phyloP scores from a whole-genome alignment of 768 basidiomycete species.

The Amanita fuliginea region DNA sequence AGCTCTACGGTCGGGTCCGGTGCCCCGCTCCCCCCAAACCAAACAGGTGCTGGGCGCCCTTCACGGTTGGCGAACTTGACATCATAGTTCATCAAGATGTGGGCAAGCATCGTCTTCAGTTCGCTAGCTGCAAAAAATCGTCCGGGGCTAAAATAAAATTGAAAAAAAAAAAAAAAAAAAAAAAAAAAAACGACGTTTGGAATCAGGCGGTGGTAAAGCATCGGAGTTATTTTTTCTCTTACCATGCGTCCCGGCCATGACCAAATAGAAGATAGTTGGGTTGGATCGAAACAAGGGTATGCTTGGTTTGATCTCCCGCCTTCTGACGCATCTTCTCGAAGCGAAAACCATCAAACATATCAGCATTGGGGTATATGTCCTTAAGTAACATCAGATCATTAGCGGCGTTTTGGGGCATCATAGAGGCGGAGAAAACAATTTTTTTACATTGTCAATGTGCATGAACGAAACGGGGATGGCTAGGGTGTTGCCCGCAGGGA shows the following conservation, averaged over 20 bases:
- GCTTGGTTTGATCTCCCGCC: conserved; percentile 16
- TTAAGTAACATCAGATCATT: neutral
- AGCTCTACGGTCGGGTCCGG: too few relatives aligned
- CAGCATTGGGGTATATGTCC: conserved; percentile 22
- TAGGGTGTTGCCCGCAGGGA: conserved; percentile 16
- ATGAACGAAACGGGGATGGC: conserved; percentile 9
- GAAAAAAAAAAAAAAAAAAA: too few relatives aligned
- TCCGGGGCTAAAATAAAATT: conserved; percentile 14
- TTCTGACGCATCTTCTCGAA: conserved; percentile 21
- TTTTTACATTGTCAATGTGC: conserved; percentile 2
- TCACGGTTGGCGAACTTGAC: conserved; percentile 17
- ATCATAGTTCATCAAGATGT: conserved; percentile 23
- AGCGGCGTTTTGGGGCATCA: neutral
- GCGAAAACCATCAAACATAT: conserved; percentile 29
- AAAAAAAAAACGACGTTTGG: too few relatives aligned
- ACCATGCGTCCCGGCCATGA: conserved; percentile 14
- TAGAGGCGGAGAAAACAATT: neutral
- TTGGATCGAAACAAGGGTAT: conserved; percentile 19
- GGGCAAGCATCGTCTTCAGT: conserved; percentile 21
- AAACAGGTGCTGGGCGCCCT: too few relatives aligned
- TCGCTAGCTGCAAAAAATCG: conserved; percentile 24
- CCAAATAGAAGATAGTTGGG: conserved; percentile 23
- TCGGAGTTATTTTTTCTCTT: neutral
- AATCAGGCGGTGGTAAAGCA: neutral
- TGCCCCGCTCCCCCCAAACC: too few relatives aligned